A percentile compares a stretch with the other conserved stretches of the same genome.
Evolutionary conservation across 2,329 filamentous ascomycete genomes (phyloP).

Genomic region (Teratosphaeria gauchensis): DNA sequence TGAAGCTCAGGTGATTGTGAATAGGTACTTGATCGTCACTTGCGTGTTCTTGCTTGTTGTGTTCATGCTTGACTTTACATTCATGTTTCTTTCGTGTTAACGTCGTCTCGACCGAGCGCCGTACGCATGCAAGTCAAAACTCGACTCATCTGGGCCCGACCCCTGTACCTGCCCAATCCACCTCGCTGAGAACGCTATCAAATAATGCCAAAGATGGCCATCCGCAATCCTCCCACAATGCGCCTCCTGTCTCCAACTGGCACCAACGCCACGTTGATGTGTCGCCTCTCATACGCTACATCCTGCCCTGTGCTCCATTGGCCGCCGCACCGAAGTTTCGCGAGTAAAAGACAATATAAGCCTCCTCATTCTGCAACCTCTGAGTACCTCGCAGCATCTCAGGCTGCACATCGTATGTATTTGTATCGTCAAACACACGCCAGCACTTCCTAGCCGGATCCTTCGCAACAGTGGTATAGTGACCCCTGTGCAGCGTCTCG

Average conservation of each 20-base stretch:
- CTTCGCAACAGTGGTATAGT: constrained; percentile 62
- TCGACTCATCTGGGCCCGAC: not conserved
- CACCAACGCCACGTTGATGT: not conserved
- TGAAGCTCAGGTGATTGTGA: not conserved
- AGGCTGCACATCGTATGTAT: constrained; percentile 48
- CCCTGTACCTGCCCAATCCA: not conserved
- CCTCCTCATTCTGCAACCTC: constrained; percentile 50
- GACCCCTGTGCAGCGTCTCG: constrained; percentile 56
- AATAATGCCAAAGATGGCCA: not conserved
- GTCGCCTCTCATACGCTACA: not conserved
- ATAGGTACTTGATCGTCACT: no score
- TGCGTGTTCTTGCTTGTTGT: no score
- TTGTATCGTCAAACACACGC: constrained; percentile 52
- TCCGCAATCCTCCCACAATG: not conserved
- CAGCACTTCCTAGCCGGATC: constrained; percentile 41
- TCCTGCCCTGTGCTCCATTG: constrained; percentile 2
- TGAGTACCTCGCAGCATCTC: constrained; percentile 30
- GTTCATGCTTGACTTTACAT: not conserved
- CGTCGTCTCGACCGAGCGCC: not conserved
- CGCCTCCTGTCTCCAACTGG: no score
- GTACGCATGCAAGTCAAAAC: not conserved
- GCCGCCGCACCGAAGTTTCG: constrained; percentile 4
- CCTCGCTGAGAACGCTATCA: not conserved
- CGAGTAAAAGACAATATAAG: constrained; percentile 55
- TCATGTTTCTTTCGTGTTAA: not conserved